Evolutionary conservation across 169 alveolate species (phyloP), one percentile per base, ranked within the genome.

Genomic region (Plasmodium reichenowi): DNA sequence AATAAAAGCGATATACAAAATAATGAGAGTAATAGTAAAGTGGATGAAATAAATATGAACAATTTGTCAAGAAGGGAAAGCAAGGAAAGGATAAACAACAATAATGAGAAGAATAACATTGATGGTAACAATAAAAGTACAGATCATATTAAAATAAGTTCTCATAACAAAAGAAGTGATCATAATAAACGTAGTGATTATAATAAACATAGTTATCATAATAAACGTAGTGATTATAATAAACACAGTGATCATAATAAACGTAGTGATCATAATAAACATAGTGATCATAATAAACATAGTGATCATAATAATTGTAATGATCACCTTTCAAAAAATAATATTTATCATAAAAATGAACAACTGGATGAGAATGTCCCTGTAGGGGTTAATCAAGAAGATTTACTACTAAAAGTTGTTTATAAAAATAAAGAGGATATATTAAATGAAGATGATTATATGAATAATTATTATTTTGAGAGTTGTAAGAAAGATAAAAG

Each of bases 361-460:
- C 9, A 5, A n/a, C 15, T 6, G 4, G 9, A 38, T 26, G 43
- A 26, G 22, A 15, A 12, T 22, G 3, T 15, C 2, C 5, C 38
- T 58, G 54, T 17, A 10, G 45, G 50, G 45, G n/a, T 58, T 29
- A 83, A 83, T 26, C 91, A 83, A 24, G 86, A 83, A 70, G 26
- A 26, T 7, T 63, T 83, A 15, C 50, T 83, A 13, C 50, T 83
- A 32, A 15, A 62, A 38, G 10, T 83, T 45, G 12, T 83, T 48
- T 54, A 26, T 24, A 72, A 8, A 13, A 59, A 72, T 62, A 17
- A 60, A 4, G 43, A 5, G 45, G 38, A 9, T 45, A 20, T 66
- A 32, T 38, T 38, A 38, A 38, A 38, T 38, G 47, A 38, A 38
- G 10, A 5, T 38, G 47, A 38, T 38, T 38, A 38, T 38, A 38